Evolutionary conservation across 345 rosid genomes (phyloP), one percentile per base, ranked within the genome.

Genomic region (Populus nigra): DNA sequence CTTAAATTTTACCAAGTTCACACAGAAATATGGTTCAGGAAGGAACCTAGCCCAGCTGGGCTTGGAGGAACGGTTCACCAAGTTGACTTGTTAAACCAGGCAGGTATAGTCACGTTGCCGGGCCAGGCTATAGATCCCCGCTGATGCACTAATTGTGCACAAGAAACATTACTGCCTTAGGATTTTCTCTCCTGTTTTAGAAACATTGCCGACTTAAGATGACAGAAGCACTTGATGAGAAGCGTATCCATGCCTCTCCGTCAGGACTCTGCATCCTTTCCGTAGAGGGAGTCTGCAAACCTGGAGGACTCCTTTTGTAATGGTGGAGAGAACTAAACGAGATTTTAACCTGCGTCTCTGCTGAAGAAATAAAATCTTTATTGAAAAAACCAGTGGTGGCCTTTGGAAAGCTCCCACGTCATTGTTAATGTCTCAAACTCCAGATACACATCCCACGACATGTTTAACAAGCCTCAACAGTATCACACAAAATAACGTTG

Each of bases 401-500:
- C 16, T 41, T 36, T 53, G 22, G 25, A 59, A 62, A 73, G 71
- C 68, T 36, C 72, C 55, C 63, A 65, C 66, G 35, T 47, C 55
- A 33, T 6, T 59, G 55, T 49, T 41, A 69, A 63, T 43, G 77
- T 74, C 80, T 41, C 71, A 83, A 77, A 68, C 81, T 79, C 75
- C 74, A 77, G 73, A 70, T 36, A 68, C 74, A 78, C 57, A 80
- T 22, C 57, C 16, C 77, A 73, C 73, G 50, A 63, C 65, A 78
- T 23, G 70, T 39, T 36, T 31, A 63, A 71, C 82, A 83, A 84
- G 38, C 85, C 75, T 77, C 73, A 65, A 65, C 36, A 75, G 65
- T 68, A 81, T 83, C 85, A 81, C 87, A 82, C 86, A 71, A 71
- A 62, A 65, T 65, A 69, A 47, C 61, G 73, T 67, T 71, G 65